Conservation (phyloP, 2,329 filamentous ascomycete genomes). For the Pseudogymnoascus destructans region DNA sequence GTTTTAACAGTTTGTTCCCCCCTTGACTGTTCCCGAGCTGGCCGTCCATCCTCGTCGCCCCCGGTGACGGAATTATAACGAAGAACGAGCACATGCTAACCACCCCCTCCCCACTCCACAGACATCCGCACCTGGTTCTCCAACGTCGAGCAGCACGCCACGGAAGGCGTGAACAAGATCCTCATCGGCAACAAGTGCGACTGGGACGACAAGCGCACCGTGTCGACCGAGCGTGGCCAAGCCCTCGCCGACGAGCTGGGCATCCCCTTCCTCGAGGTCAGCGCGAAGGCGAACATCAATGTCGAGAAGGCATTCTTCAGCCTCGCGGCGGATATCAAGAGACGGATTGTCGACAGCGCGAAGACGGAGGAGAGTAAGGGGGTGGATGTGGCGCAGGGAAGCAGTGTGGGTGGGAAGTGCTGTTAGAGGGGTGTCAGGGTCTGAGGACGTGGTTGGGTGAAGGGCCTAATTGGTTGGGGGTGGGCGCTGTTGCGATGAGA, state of each 20-base stretch:
- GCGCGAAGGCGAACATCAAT: constrained; percentile 98
- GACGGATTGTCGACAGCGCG: constrained; percentile 84
- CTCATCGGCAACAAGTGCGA: constrained; percentile 99
- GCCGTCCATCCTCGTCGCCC: neutral
- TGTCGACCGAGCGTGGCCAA: constrained; percentile 87
- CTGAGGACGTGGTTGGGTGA: neutral
- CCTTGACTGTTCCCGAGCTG: neutral
- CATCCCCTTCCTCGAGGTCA: constrained; percentile 97
- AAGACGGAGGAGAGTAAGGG: constrained; percentile 57
- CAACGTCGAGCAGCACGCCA: constrained; percentile 98
- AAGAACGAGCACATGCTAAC: constrained; percentile 16
- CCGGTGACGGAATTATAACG: neutral
- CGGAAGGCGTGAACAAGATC: constrained; percentile 98
- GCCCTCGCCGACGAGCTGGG: constrained; percentile 88
- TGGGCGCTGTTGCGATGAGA: neutral
- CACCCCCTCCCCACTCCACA: constrained; percentile 30
- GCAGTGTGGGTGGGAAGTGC: constrained; percentile 57
- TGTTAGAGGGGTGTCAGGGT: constrained; percentile 41
- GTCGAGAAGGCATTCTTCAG: constrained; percentile 98
- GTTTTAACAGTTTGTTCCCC: constrained; percentile 69
- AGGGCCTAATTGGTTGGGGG: neutral
- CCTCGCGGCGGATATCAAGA: constrained; percentile 94
- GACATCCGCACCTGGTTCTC: constrained; percentile 99
- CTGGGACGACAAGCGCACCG: constrained; percentile 97
- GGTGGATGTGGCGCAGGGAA: constrained; percentile 56